Percentiles rank a stretch among this genome's conserved stretches.
phyloP scores from a whole-genome alignment of 192 early-diverging fungal species.

The Dimargaris verticillata region DNA sequence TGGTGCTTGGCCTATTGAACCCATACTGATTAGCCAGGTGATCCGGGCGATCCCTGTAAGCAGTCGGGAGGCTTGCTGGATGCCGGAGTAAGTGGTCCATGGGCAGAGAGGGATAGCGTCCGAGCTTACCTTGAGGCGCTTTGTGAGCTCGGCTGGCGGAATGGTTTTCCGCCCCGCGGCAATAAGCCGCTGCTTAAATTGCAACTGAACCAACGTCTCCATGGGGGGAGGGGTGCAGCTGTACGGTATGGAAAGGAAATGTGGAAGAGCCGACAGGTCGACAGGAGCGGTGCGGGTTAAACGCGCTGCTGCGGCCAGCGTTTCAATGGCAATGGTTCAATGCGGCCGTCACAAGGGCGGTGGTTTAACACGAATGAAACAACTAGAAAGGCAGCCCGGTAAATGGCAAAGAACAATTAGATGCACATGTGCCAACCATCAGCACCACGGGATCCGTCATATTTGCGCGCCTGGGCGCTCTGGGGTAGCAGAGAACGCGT shows the following conservation, averaged over 20 bases:
- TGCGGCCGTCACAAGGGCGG: too few relatives aligned
- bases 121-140: conserved; percentile 30
- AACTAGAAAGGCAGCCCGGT: too few relatives aligned
- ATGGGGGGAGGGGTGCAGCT: neutral
- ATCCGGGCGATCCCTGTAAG: neutral
- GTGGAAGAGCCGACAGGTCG: neutral
- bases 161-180: conserved; percentile 25
- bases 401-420: too few relatives aligned
- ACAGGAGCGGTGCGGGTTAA: too few relatives aligned
- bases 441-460: too few relatives aligned
- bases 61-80: neutral
- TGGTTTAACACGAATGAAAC: too few relatives aligned
- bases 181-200: conserved; percentile 25
- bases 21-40: neutral
- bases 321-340: too few relatives aligned
- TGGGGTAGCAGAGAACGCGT: too few relatives aligned
- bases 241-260: neutral
- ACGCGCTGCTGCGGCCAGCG: too few relatives aligned
- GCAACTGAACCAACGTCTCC: conserved; percentile 11
- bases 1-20: neutral
- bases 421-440: too few relatives aligned
- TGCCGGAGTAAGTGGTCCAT: neutral
- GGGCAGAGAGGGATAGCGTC: neutral
- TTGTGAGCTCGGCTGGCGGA: conserved; percentile 28
- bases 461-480: too few relatives aligned